Evolutionary conservation across 139 green algal species (phyloP), one percentile per base, ranked within the genome.

Genomic region (Gonium pectorale): DNA sequence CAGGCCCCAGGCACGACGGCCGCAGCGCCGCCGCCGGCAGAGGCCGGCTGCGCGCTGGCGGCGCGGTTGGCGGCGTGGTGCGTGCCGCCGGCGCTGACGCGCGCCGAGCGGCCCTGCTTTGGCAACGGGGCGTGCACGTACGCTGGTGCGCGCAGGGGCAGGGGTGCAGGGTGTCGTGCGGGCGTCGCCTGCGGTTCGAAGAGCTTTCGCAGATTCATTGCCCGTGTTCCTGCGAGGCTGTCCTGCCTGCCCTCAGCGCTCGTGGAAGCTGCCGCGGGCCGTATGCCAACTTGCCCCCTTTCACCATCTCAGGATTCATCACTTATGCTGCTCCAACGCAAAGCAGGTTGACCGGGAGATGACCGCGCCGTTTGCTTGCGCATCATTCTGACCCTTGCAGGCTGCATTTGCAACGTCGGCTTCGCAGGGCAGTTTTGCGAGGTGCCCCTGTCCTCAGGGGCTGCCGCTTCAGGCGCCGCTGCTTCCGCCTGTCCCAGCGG

Each of bases 71-170:
- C 8, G 1, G 43, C 17, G 7, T 43, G 46, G n/a, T 83, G 77
- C 62, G 64, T 74, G 77, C 31, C 64, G 60, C 60, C 60, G 24
- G 17, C 27, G 29, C 37, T 81, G 38, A 17, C 59, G 7, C 5
- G 38, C 38, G 26, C 38, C 0, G 31, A 73, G 62, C 8, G 2
- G n/a, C 56, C 60, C 7, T 83, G 77, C 44, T 83, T 83, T 29
- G 77, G 77, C 44, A 64, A 66, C 31, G 77, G 77, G 5, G 19
- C 15, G 11, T 83, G 77, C 59, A 72, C 77, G 2, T 83, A 74
- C 26, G 77, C 59, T 22, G 77, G 77, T 83, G 40, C 2, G 67
- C 31, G n/a, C n/a, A n/a, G n/a, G n/a, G n/a, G n/a, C n/a, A n/a
- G n/a, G n/a, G n/a, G n/a, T n/a, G n/a, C n/a, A n/a, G n/a, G n/a